A percentile compares a stretch with the other conserved stretches of the same genome.
phyloP scores from a whole-genome alignment of 139 green algal species.

The Micromonas pusilla region DNA sequence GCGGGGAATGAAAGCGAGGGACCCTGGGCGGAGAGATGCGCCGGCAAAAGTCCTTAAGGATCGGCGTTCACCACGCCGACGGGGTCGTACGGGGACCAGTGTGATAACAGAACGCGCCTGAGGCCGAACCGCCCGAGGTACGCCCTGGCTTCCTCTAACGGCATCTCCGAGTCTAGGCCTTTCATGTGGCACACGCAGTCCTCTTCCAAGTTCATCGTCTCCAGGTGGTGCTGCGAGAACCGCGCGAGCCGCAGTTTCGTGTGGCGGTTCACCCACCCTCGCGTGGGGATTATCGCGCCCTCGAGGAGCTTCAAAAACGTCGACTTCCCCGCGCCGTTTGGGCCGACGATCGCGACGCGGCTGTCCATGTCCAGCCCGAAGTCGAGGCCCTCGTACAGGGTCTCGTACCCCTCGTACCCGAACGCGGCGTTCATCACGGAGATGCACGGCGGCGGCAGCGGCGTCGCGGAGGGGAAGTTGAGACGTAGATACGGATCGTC shows the following conservation, averaged over 20 bases:
- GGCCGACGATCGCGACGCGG: conserved; percentile 74
- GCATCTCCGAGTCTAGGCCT: conserved; percentile 42
- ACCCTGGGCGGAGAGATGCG: too few relatives aligned
- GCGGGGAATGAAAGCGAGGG: too few relatives aligned
- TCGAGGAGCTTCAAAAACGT: conserved; percentile 83
- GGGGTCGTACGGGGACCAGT: too few relatives aligned
- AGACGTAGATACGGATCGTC: conserved; percentile 42
- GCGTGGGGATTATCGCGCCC: conserved; percentile 39
- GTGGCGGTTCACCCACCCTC: conserved; percentile 42
- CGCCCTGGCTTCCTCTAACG: conserved; percentile 44
- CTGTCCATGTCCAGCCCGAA: conserved; percentile 80
- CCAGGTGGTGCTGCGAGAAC: conserved; percentile 95
- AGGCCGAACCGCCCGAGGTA: conserved; percentile 89
- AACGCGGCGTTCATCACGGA: conserved; percentile 34
- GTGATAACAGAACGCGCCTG: too few relatives aligned
- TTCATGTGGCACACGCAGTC: conserved; percentile 42
- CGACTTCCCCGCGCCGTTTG: conserved; percentile 81
- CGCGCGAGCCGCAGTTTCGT: conserved; percentile 69
- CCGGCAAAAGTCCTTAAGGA: too few relatives aligned
- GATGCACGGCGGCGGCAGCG: conserved; percentile 37
- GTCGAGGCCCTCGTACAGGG: conserved; percentile 70
- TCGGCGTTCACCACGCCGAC: too few relatives aligned
- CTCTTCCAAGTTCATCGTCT: conserved; percentile 78
- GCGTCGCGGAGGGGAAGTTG: conserved; percentile 32
- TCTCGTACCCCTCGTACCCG: conserved; percentile 35